A percentile compares a stretch with the other conserved stretches of the same genome.
These are phyloP conservation scores for Trifolium pratense DNA, from an alignment of 306 rosid genomes.

Conservation along the genomic window DNA sequence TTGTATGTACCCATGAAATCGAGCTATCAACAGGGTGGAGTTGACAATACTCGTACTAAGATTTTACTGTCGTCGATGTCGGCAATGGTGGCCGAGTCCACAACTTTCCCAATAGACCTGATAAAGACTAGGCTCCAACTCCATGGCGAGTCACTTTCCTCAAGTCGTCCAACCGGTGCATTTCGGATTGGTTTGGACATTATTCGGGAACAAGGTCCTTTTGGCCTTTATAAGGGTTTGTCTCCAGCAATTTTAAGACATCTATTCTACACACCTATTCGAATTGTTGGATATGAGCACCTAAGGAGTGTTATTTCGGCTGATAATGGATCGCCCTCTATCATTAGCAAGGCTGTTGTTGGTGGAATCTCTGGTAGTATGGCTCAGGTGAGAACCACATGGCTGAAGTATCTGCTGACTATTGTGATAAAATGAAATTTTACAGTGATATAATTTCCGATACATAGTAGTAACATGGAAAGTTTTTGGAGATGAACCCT, in stretches of 20 bases:
- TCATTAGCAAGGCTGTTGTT: slow-evolving; percentile 59
- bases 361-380: slow-evolving; percentile 80
- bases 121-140: slow-evolving; percentile 90
- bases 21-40: slow-evolving; percentile 45
- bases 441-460: background rate
- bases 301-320: slow-evolving; percentile 51
- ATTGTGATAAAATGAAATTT: slow-evolving; percentile 27
- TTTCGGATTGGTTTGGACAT: slow-evolving; percentile 63
- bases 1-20: slow-evolving; percentile 47
- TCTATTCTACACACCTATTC: slow-evolving; percentile 76
- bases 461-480: background rate
- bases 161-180: slow-evolving; percentile 55
- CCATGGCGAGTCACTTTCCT: slow-evolving; percentile 68
- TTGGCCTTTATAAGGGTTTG: slow-evolving; percentile 78
- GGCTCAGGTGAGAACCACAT: slow-evolving; percentile 72
- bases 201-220: slow-evolving; percentile 62
- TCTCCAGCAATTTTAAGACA: slow-evolving; percentile 85
- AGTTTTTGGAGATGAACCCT: background rate
- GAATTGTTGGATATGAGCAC: slow-evolving; percentile 79
- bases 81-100: slow-evolving; percentile 87
- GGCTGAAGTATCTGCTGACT: too few relatives aligned
- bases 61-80: slow-evolving; percentile 65
- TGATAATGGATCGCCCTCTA: slow-evolving; percentile 57
- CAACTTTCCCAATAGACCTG: slow-evolving; percentile 85
- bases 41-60: slow-evolving; percentile 48